Conservation (phyloP, 2,329 filamentous ascomycete species). For the Lasiodiplodia sp. region DNA sequence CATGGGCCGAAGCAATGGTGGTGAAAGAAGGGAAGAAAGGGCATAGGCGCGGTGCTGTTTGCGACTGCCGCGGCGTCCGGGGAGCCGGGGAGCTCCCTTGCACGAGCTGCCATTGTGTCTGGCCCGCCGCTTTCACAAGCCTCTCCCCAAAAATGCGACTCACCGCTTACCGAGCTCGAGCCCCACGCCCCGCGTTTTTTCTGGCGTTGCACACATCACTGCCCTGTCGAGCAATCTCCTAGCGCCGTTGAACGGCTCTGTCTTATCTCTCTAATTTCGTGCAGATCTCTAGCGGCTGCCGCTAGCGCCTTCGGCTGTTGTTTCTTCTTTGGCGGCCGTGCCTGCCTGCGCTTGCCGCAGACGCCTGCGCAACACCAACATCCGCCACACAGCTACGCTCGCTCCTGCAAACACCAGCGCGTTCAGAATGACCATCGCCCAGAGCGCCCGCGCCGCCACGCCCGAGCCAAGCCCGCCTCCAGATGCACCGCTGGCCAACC, state of each 20-base stretch:
- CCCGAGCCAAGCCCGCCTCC: background rate
- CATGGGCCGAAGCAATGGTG: background rate
- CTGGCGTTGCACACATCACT: background rate
- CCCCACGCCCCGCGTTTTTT: too few species aligned
- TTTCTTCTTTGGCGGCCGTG: background rate
- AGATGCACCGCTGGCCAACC: background rate
- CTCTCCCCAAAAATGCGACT: background rate
- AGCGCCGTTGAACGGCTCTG: background rate
- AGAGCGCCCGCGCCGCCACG: slow-evolving; percentile 5
- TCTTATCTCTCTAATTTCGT: slow-evolving; percentile 13
- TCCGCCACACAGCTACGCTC: background rate
- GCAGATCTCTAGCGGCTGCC: background rate
- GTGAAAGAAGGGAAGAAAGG: slow-evolving; percentile 11
- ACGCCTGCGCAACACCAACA: slow-evolving; percentile 20
- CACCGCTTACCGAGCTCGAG: background rate
- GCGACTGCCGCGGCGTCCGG: slow-evolving; percentile 7
- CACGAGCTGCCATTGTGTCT: background rate
- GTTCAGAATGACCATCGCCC: background rate
- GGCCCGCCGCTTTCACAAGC: background rate
- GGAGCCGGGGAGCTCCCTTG: slow-evolving; percentile 1
- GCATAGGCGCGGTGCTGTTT: slow-evolving; percentile 2
- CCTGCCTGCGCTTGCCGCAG: background rate
- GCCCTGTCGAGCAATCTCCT: background rate
- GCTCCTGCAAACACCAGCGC: background rate
- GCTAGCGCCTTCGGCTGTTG: background rate